Percentiles rank a stretch among this genome's conserved stretches.
These are phyloP conservation scores for Astragalus glycyphyllos DNA, from an alignment of 306 rosid species.

Conservation along the genomic window DNA sequence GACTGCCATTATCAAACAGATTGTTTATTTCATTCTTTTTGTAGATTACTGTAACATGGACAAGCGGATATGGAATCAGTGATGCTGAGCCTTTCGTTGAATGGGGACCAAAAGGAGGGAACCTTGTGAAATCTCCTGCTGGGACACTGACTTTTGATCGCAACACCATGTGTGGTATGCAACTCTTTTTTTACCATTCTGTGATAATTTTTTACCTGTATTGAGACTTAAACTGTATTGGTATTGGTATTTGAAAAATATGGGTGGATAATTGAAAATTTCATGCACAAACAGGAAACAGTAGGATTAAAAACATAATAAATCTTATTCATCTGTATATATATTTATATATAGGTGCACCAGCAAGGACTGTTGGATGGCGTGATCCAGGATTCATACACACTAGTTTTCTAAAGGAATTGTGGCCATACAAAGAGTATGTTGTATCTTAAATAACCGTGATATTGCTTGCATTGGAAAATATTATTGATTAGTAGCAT, in stretches of 20 bases:
- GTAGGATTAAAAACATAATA: conserved; percentile 1
- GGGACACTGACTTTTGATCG: conserved; percentile 85
- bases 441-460: conserved; percentile 34
- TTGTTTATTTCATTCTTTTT: conserved; percentile 5
- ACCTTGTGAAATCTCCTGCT: conserved; percentile 61
- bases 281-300: conserved; percentile 5
- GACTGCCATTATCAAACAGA: background rate
- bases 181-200: conserved; percentile 26
- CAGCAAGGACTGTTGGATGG: conserved; percentile 95
- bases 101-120: conserved; percentile 77
- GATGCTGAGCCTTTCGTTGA: conserved; percentile 89
- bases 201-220: conserved; percentile 6
- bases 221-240: conserved; percentile 30
- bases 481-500: conserved; percentile 21
- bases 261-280: conserved; percentile 18
- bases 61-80: conserved; percentile 81
- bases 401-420: conserved; percentile 78
- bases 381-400: conserved; percentile 92
- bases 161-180: conserved; percentile 84
- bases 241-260: conserved; percentile 14
- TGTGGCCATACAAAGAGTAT: conserved; percentile 88
- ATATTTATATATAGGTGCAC: conserved; percentile 82
- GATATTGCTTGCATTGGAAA: conserved; percentile 33
- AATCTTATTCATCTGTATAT: conserved; percentile 31
- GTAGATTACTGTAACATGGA: conserved; percentile 96